Base-by-base conservation (phyloP, 306 rosid species). In the Acmispon strigosus region DNA sequence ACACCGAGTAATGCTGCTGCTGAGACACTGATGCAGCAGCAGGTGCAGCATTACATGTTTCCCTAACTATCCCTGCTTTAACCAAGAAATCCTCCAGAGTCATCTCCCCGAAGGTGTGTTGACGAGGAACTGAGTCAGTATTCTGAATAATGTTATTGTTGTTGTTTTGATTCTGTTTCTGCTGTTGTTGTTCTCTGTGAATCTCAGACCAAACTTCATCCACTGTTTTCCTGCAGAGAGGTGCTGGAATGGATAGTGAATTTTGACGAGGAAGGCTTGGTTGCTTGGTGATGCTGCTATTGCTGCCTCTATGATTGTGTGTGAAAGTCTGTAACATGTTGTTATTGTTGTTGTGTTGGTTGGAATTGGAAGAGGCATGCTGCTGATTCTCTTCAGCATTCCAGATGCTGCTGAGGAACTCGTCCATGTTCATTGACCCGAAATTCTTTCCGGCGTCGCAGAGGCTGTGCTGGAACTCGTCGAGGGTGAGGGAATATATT, bases 391-490 rank as follows among this genome's bases (percentile, higher is more conserved):
- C 97, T 73, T 94, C 97, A 0, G 97, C 97, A 4, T 77, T 94
- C 98, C 98, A 94, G 1, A 94, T 87, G 72, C 95, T 89, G 20
- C 76, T 87, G 41, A 94, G 91, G 49, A 94, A 90, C 85, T 90
- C 98, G 62, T 94, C 98, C 98, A 94, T 94, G 84, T 94, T 94
- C 96, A 94, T 94, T 17, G 96, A 90, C 1, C 97, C 97, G 2
- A 94, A 89, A 27, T 90, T 87, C 85, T 89, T 94, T 22, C 97
- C 88, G 0, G 70, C 76, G 49, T 84, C 98, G n/a, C 87, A 83
- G 2, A 90, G 86, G 4, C 86, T 75, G 60, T 90, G 86, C 45
- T 94, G 98, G 53, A 94, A 90, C 82, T 94, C 96, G 1, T 94
- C 97, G 0, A 94, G 85, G 3, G 97, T 94, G 52, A 94, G 96